A percentile compares a stretch with the other conserved stretches of the same genome.
Conservation (phyloP, 441 rosid genomes). For the Erysimum cheiri region DNA sequence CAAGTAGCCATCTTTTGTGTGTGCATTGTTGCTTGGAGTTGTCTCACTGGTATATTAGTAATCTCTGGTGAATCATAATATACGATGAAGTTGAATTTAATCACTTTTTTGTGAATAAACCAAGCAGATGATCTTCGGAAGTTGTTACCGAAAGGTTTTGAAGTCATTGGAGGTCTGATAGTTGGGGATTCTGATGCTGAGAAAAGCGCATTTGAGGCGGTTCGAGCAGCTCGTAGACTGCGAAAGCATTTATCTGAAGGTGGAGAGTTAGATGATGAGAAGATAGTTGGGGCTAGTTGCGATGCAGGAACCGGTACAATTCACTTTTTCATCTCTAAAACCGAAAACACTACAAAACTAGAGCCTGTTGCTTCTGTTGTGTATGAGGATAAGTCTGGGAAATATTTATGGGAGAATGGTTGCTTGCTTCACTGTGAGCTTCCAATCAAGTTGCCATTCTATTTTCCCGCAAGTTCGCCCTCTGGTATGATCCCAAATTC, state of each 20-base stretch:
- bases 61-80: too few species aligned
- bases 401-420: constrained; percentile 79
- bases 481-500: constrained; percentile 53
- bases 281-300: constrained; percentile 66
- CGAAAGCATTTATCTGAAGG: constrained; percentile 53
- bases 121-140: constrained; percentile 72
- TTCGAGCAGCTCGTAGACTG: constrained; percentile 60
- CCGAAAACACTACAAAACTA: constrained; percentile 46
- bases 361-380: constrained; percentile 58
- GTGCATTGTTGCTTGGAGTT: too few species aligned
- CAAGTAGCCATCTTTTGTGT: background rate
- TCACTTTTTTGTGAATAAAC: too few species aligned
- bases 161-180: constrained; percentile 71
- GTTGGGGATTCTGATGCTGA: constrained; percentile 53
- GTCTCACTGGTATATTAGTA: too few species aligned
- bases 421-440: constrained; percentile 83
- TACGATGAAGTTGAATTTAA: too few species aligned
- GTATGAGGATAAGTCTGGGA: constrained; percentile 63
- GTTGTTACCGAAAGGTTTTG: constrained; percentile 74
- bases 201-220: constrained; percentile 58
- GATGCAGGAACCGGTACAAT: constrained; percentile 50
- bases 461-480: constrained; percentile 55
- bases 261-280: constrained; percentile 45
- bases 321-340: constrained; percentile 59
- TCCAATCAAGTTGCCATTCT: constrained; percentile 69